These are phyloP conservation scores for Fagus sylvatica DNA, from an alignment of 306 rosid species.

Conservation along the genomic window DNA sequence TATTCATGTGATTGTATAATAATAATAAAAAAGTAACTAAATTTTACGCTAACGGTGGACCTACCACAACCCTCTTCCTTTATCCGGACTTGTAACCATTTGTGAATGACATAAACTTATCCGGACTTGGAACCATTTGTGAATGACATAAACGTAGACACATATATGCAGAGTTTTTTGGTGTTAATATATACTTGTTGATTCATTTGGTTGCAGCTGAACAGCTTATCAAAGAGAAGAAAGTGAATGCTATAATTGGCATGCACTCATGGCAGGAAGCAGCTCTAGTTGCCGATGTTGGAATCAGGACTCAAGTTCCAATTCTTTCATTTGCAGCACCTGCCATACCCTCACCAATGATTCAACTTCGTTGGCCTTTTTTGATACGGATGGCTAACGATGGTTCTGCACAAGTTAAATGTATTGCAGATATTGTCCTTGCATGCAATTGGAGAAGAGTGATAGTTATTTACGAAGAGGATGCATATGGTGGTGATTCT, in stretches of 20 bases:
- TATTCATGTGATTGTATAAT: too few relatives aligned
- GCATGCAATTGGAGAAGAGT: constrained; percentile 36
- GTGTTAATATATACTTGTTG: too few relatives aligned
- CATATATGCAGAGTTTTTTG: too few relatives aligned
- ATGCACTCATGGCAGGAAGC: constrained; percentile 59
- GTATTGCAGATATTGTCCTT: constrained; percentile 47
- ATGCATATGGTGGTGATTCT: constrained; percentile 16
- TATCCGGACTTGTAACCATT: too few relatives aligned
- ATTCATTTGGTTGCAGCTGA: constrained; percentile 44
- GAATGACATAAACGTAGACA: too few relatives aligned
- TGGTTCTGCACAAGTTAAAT: constrained; percentile 38
- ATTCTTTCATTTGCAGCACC: constrained; percentile 51
- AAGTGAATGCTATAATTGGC: constrained; percentile 45
- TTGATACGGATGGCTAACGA: constrained; percentile 45
- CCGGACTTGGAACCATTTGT: too few relatives aligned
- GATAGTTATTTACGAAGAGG: constrained; percentile 52
- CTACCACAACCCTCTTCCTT: too few relatives aligned
- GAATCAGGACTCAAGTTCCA: constrained; percentile 43
- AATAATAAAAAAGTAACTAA: too few relatives aligned
- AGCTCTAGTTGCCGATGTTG: constrained; percentile 54
- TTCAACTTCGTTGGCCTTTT: constrained; percentile 51
- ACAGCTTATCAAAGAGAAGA: constrained; percentile 32
- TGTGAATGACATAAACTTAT: too few relatives aligned
- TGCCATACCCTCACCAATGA: constrained; percentile 23
- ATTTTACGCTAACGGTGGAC: too few relatives aligned